Conservation (phyloP, 495 filamentous ascomycete species). For the Trichoderma reesei region DNA sequence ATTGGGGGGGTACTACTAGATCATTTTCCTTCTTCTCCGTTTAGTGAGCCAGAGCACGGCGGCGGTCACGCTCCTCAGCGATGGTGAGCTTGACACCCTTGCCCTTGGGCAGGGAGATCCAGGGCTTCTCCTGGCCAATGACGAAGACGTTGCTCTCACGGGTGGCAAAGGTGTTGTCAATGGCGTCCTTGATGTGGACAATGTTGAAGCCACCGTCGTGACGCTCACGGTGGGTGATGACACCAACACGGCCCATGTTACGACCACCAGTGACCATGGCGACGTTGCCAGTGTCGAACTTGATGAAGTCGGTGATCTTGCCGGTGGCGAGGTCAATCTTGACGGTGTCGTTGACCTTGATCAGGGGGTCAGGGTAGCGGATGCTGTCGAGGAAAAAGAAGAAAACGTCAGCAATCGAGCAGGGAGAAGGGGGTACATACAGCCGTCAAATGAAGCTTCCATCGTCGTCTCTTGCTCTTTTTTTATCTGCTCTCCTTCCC, state of each 20-base stretch:
- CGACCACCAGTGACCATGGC: conserved; percentile 97
- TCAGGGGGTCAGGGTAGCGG: conserved; percentile 93
- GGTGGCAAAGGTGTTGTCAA: conserved; percentile 98
- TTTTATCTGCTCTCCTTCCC: neutral
- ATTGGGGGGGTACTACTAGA: no score
- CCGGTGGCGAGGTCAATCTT: conserved; percentile 95
- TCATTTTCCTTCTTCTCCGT: neutral
- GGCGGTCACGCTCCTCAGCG: conserved; percentile 94
- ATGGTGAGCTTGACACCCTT: conserved; percentile 99
- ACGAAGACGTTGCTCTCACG: conserved; percentile 98
- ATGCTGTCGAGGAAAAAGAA: conserved; percentile 50
- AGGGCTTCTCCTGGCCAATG: conserved; percentile 95
- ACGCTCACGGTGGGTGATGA: conserved; percentile 98
- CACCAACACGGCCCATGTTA: conserved; percentile 99
- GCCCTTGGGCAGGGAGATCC: conserved; percentile 98
- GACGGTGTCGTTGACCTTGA: conserved; percentile 99
- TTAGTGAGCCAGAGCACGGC: conserved; percentile 57
- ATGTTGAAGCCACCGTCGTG: conserved; percentile 99
- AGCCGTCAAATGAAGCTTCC: conserved; percentile 8
- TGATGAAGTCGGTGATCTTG: conserved; percentile 93
- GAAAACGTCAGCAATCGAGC: conserved; percentile 11
- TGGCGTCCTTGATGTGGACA: conserved; percentile 97
- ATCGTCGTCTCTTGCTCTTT: neutral
- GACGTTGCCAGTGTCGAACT: conserved; percentile 94
- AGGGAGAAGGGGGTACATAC: conserved; percentile 11